Conservation (phyloP, 441 rosid species). For the Caryocar brasiliense region DNA sequence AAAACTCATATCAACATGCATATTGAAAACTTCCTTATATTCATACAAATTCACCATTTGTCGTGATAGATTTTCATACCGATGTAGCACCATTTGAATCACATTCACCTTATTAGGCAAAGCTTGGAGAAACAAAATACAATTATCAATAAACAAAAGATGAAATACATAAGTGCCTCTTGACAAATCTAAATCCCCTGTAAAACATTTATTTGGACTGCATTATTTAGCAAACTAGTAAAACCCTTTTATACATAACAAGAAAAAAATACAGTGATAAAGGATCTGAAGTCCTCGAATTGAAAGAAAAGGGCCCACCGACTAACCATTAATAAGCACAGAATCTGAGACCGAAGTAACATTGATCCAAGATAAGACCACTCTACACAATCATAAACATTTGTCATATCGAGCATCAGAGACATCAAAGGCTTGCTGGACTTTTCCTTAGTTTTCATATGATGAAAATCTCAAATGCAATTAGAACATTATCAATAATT, state of each 20-base stretch:
- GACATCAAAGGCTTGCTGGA: no score
- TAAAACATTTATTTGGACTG: no score
- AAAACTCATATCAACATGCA: no score
- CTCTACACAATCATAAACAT: background rate
- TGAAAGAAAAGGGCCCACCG: background rate
- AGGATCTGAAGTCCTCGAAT: background rate
- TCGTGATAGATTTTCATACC: no score
- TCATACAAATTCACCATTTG: no score
- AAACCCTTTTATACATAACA: background rate
- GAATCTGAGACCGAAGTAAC: background rate
- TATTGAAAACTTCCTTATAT: no score
- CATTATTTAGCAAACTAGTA: no score
- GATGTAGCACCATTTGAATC: no score
- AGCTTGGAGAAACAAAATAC: background rate
- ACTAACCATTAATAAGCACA: background rate
- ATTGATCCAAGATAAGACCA: background rate
- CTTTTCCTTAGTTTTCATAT: background rate
- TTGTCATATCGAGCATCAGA: background rate
- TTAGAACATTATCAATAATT: background rate
- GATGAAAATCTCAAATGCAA: background rate
- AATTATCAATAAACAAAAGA: background rate
- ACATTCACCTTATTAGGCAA: background rate
- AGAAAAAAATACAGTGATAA: background rate
- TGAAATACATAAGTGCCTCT: background rate
- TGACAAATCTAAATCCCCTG: background rate